phyloP scores from a whole-genome alignment of 306 rosid species.

The Cyclanthera cordifolia region DNA sequence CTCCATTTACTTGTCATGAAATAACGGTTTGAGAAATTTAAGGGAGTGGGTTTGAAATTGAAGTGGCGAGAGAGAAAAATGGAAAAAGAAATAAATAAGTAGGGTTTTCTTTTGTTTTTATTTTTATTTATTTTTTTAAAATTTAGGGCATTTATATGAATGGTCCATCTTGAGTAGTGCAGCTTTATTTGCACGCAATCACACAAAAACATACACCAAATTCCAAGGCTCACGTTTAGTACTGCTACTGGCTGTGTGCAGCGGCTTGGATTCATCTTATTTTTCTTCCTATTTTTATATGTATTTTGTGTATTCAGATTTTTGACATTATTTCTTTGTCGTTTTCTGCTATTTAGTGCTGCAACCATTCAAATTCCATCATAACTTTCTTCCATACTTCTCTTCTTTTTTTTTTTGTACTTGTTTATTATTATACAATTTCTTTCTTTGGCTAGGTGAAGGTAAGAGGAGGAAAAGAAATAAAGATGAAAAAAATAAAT shows the following conservation, averaged over 20 bases:
- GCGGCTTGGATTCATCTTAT: background rate
- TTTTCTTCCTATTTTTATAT: background rate
- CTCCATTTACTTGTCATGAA: conserved; percentile 29
- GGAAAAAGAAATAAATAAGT: background rate
- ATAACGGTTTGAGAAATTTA: conserved; percentile 51
- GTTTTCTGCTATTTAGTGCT: background rate
- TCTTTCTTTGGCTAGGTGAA: too few relatives aligned
- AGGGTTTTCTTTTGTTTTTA: background rate
- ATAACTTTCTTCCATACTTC: background rate
- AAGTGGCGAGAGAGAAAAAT: background rate
- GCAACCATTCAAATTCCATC: background rate
- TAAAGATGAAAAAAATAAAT: too few relatives aligned
- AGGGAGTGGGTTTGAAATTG: background rate
- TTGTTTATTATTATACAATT: background rate
- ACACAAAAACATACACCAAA: conserved; percentile 15
- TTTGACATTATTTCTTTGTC: background rate
- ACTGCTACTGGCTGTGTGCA: background rate
- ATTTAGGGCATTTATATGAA: conserved; percentile 10
- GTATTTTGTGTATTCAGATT: background rate
- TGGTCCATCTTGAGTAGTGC: conserved; percentile 36
- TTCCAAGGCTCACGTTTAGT: conserved; percentile 20
- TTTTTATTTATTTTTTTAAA: too few relatives aligned
- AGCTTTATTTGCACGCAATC: conserved; percentile 33
- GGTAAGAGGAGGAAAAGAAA: too few relatives aligned
- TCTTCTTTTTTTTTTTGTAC: too few relatives aligned